These are phyloP conservation scores for Penicillium herquei DNA, from an alignment of 495 filamentous ascomycete species.

Conservation along the genomic window DNA sequence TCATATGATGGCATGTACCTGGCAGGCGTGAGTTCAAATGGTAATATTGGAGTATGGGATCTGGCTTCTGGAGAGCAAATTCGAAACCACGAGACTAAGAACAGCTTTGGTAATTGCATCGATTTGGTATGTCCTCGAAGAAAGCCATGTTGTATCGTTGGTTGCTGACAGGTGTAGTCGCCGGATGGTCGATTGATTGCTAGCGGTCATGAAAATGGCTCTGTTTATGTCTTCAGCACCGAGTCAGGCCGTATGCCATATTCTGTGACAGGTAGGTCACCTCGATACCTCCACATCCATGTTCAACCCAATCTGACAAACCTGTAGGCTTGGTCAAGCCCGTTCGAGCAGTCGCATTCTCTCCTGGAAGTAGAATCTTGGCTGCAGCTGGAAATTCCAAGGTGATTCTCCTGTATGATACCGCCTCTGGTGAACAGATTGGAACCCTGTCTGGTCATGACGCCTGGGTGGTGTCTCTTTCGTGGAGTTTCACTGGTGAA, in stretches of 20 bases:
- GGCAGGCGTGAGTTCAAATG: constrained; percentile 77
- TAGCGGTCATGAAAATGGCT: constrained; percentile 88
- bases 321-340: constrained; percentile 75
- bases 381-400: constrained; percentile 91
- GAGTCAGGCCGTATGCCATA: constrained; percentile 81
- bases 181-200: constrained; percentile 81
- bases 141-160: background rate
- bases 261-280: constrained; percentile 71
- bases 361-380: constrained; percentile 76
- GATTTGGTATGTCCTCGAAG: constrained; percentile 58
- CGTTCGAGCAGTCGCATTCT: constrained; percentile 81
- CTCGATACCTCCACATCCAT: background rate
- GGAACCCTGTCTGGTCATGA: constrained; percentile 75
- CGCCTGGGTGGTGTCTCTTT: constrained; percentile 83
- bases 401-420: constrained; percentile 88
- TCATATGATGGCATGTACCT: constrained; percentile 79
- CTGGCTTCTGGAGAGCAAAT: constrained; percentile 56
- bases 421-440: constrained; percentile 86
- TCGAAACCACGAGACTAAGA: constrained; percentile 84
- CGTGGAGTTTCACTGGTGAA: constrained; percentile 94
- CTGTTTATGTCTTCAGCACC: constrained; percentile 94
- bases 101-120: constrained; percentile 83
- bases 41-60: constrained; percentile 88
- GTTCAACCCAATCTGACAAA: constrained; percentile 3
- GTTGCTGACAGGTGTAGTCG: constrained; percentile 45